Evolutionary conservation across 768 basidiomycete genomes (phyloP).

Genomic region (Trametes villosa): DNA sequence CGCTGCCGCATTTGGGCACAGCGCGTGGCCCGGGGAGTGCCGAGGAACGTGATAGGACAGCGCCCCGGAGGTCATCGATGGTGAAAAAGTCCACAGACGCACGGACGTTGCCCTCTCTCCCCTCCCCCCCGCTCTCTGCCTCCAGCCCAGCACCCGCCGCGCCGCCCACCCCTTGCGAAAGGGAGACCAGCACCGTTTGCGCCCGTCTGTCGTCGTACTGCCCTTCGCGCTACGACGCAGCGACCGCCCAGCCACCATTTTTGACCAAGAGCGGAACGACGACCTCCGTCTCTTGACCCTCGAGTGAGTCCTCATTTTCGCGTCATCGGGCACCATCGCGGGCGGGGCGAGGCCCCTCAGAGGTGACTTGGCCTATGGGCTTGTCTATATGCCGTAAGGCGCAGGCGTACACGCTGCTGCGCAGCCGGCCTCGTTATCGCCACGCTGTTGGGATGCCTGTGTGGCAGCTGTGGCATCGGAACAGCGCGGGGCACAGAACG

Average conservation of each 20-base stretch:
- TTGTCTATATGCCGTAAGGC: constrained; percentile 4
- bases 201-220: constrained; percentile 33
- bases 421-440: constrained; percentile 15
- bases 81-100: constrained; percentile 20
- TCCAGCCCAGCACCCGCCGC: background rate
- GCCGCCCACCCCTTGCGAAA: constrained; percentile 3
- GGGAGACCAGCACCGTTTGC: constrained; percentile 9
- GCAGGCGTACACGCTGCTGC: background rate
- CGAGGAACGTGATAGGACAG: constrained; percentile 19
- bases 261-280: constrained; percentile 75
- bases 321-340: constrained; percentile 19
- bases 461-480: background rate
- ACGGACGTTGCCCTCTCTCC: constrained; percentile 5
- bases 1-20: background rate
- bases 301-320: constrained; percentile 50
- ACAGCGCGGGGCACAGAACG: background rate
- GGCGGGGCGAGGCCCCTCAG: background rate
- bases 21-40: constrained; percentile 1
- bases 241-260: constrained; percentile 59
- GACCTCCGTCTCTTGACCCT: constrained; percentile 85
- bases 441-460: background rate
- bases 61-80: constrained; percentile 20
- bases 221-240: constrained; percentile 43
- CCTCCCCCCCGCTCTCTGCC: background rate
- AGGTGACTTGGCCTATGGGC: background rate